A percentile compares a stretch with the other conserved stretches of the same genome.
phyloP scores from a whole-genome alignment of 2,329 filamentous ascomycete species.

The Hypoxylon sp. region DNA sequence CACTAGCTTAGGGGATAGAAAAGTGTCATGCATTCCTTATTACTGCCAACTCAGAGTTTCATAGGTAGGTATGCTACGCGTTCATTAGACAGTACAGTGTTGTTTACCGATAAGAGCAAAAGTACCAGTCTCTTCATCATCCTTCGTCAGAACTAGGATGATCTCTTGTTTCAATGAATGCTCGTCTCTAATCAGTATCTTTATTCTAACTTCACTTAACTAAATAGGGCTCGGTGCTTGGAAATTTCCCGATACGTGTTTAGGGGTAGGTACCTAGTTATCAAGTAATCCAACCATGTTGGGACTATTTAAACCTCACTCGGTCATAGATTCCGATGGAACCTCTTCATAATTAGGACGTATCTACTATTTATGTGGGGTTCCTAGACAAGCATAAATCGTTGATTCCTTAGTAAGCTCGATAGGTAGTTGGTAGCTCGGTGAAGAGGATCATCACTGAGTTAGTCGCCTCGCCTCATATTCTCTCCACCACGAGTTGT shows the following conservation, averaged over 20 bases:
- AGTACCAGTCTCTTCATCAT: background rate
- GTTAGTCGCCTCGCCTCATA: background rate
- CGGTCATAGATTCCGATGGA: constrained; percentile 15
- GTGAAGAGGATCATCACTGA: constrained; percentile 36
- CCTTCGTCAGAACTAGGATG: background rate
- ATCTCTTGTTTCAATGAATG: background rate
- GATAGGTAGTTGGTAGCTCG: constrained; percentile 17
- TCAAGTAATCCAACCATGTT: constrained; percentile 15
- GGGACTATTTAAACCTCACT: constrained; percentile 3
- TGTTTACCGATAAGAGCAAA: constrained; percentile 9
- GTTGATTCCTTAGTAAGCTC: constrained; percentile 8
- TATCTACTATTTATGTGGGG: constrained; percentile 22
- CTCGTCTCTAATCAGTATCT: background rate
- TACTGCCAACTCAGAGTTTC: background rate
- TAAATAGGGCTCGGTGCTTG: constrained; percentile 8
- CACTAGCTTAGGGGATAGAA: background rate
- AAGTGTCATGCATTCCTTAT: background rate
- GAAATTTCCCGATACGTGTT: background rate
- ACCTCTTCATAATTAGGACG: background rate
- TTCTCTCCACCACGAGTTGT: constrained; percentile 12
- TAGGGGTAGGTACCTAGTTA: background rate
- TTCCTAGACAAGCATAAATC: background rate
- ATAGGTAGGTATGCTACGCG: background rate
- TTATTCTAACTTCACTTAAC: constrained; percentile 4
- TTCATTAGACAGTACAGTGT: background rate